phyloP scores from a whole-genome alignment of 2,329 filamentous ascomycete species.

The Nothophoma quercina region DNA sequence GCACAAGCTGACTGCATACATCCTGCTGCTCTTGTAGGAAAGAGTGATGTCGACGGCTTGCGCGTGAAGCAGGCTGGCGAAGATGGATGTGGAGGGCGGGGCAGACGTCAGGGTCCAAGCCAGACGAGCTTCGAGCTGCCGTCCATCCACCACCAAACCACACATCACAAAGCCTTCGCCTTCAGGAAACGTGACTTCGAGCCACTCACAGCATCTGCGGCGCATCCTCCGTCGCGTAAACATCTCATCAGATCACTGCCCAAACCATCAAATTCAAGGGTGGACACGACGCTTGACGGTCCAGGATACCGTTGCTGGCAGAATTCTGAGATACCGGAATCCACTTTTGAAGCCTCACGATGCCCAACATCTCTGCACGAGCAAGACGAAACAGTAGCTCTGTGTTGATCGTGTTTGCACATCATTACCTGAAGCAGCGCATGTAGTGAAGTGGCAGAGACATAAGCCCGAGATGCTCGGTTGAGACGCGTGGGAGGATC shows the following conservation, averaged over 20 bases:
- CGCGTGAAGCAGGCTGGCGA: constrained; percentile 2
- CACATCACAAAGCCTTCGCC: too few species aligned
- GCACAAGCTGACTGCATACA: constrained; percentile 9
- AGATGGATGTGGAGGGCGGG: constrained; percentile 10
- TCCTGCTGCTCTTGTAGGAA: not conserved
- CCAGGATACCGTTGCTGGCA: constrained; percentile 25
- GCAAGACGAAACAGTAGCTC: not conserved
- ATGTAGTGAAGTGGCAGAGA: constrained; percentile 10
- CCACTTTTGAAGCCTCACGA: constrained; percentile 27
- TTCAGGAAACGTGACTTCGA: not conserved
- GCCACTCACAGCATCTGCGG: not conserved
- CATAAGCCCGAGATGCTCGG: constrained; percentile 6
- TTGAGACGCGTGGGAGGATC: constrained; percentile 3
- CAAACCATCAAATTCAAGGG: not conserved
- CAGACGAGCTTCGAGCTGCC: not conserved
- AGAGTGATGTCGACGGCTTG: constrained; percentile 13
- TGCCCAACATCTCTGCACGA: constrained; percentile 15
- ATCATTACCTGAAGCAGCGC: not conserved
- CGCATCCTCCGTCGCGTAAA: not conserved
- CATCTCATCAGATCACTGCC: not conserved
- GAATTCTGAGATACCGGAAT: constrained; percentile 20
- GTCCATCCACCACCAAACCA: not conserved
- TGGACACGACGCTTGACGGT: constrained; percentile 21
- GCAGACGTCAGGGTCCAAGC: constrained; percentile 13
- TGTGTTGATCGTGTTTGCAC: constrained; percentile 11